Percentiles rank a stretch among this genome's conserved stretches.
phyloP scores from a whole-genome alignment of 768 basidiomycete genomes.

The Termitomyces sp. region DNA sequence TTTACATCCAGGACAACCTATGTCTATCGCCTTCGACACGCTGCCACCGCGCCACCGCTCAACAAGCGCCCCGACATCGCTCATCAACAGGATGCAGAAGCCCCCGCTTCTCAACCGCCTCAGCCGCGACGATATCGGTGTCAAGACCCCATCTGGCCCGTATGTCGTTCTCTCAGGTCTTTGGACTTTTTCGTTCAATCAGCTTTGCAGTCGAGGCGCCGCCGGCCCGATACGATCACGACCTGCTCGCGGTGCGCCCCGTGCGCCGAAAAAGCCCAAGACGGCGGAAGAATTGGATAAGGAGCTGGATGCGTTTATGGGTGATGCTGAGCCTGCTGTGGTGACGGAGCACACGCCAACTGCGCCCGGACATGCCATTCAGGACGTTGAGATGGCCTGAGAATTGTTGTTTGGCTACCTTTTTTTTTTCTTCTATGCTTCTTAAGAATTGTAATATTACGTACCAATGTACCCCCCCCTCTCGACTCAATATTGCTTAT shows the following conservation, averaged over 20 bases:
- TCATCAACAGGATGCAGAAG: slow-evolving; percentile 73
- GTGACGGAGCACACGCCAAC: slow-evolving; percentile 12
- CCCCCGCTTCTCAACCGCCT: slow-evolving; percentile 65
- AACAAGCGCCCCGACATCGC: slow-evolving; percentile 50
- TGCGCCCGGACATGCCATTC: slow-evolving; percentile 13
- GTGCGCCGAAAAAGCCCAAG: slow-evolving; percentile 48
- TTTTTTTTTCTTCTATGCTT: neutral
- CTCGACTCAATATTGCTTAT: neutral
- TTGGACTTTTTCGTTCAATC: neutral
- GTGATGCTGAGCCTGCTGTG: slow-evolving; percentile 35
- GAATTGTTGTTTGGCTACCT: neutral
- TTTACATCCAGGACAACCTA: slow-evolving; percentile 59
- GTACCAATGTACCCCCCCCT: neutral
- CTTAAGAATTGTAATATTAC: slow-evolving; percentile 3
- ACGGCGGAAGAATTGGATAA: slow-evolving; percentile 82
- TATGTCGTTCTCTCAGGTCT: slow-evolving; percentile 19
- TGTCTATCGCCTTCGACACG: slow-evolving; percentile 62
- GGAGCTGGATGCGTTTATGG: slow-evolving; percentile 87
- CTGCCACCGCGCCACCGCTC: slow-evolving; percentile 39
- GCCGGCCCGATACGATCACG: slow-evolving; percentile 49
- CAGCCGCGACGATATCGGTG: slow-evolving; percentile 35
- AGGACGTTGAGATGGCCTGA: slow-evolving; percentile 55
- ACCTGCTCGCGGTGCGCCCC: slow-evolving; percentile 26
- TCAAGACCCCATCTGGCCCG: slow-evolving; percentile 30
- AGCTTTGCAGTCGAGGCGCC: slow-evolving; percentile 21